Percentiles rank a stretch among this genome's conserved stretches.
phyloP scores from a whole-genome alignment of 2,329 filamentous ascomycete species.

The Chaetomium sp. region DNA sequence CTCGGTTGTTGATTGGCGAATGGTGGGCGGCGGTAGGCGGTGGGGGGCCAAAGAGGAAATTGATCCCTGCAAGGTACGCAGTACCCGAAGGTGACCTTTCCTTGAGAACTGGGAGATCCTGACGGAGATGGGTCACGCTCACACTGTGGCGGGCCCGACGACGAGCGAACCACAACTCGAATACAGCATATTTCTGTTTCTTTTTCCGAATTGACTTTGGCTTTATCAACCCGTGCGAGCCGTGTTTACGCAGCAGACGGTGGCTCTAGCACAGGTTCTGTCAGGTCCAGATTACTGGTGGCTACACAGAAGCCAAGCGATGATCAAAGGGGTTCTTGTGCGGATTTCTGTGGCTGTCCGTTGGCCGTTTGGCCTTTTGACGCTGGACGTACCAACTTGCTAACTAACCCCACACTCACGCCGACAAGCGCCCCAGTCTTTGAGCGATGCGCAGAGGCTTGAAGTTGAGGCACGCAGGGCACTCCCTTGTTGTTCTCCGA shows the following conservation, averaged over 20 bases:
- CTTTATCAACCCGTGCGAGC: too few relatives aligned
- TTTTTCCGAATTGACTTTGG: background rate
- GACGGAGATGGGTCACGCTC: background rate
- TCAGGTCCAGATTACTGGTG: too few relatives aligned
- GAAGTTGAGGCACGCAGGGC: background rate
- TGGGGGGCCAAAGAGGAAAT: background rate
- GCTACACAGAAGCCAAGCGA: too few relatives aligned
- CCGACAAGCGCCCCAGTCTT: background rate
- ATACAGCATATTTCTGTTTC: background rate
- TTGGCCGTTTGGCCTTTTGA: too few relatives aligned
- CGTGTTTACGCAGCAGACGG: too few relatives aligned
- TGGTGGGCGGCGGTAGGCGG: conserved; percentile 3
- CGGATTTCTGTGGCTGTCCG: background rate
- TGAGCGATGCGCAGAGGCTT: background rate
- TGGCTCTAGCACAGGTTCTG: too few relatives aligned
- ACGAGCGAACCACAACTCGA: background rate
- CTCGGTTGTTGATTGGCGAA: conserved; percentile 20
- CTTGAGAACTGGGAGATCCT: too few relatives aligned
- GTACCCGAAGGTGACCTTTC: background rate
- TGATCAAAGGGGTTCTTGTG: too few relatives aligned
- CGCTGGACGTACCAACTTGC: too few relatives aligned
- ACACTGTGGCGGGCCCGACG: conserved; percentile 3
- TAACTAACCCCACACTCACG: background rate
- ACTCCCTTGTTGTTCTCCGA: background rate
- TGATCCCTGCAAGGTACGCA: conserved; percentile 8